These are phyloP conservation scores for Pyricularia sp. DNA, from an alignment of 2,329 filamentous ascomycete species.

Conservation along the genomic window DNA sequence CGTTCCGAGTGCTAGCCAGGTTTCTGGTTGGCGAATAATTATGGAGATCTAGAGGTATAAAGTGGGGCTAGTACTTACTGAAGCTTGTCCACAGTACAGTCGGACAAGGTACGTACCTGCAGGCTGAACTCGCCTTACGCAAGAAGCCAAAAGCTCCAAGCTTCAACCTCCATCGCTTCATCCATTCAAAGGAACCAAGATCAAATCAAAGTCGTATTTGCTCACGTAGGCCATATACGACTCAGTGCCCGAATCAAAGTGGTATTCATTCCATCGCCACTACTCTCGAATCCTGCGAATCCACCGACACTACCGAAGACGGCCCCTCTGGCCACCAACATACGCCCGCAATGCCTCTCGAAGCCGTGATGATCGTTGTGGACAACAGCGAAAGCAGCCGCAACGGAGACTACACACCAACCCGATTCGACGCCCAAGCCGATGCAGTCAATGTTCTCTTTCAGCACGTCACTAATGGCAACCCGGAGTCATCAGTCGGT, in stretches of 20 bases:
- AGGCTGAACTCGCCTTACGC: constrained; percentile 13
- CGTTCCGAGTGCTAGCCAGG: background rate
- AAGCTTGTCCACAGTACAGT: background rate
- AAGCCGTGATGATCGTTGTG: constrained; percentile 98
- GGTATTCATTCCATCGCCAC: background rate
- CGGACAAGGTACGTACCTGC: constrained; percentile 1
- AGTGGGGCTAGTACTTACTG: background rate
- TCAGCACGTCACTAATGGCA: constrained; percentile 85
- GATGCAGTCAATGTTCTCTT: constrained; percentile 94
- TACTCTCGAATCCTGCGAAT: background rate
- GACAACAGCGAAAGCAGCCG: constrained; percentile 98
- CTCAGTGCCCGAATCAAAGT: background rate
- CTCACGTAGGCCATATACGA: background rate
- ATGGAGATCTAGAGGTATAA: background rate
- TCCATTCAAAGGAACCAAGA: background rate
- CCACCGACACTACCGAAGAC: background rate
- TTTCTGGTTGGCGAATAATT: background rate
- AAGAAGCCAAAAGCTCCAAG: constrained; percentile 1
- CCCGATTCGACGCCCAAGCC: constrained; percentile 89
- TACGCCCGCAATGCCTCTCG: constrained; percentile 75
- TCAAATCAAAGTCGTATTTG: background rate
- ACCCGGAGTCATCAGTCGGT: constrained; percentile 93
- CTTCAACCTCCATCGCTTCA: background rate
- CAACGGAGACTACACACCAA: constrained; percentile 87
- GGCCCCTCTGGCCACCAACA: constrained; percentile 10